phyloP scores from a whole-genome alignment of 352 stramenopile genomes.

The Phytophthora lateralis region DNA sequence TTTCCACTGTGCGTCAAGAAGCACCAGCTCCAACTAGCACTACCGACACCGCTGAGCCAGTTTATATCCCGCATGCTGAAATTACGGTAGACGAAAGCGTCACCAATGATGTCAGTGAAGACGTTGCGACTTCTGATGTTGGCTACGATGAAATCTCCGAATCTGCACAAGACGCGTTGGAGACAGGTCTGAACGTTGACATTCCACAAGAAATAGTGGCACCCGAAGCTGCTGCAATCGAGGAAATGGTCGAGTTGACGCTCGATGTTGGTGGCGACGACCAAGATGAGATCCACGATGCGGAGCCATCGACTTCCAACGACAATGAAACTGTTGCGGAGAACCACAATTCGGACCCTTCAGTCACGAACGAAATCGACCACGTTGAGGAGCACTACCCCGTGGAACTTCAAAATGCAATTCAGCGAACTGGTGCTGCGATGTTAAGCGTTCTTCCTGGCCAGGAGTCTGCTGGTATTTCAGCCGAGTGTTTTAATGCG shows the following conservation, averaged over 20 bases:
- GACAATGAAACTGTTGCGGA: conserved; percentile 14
- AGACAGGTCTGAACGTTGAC: not conserved
- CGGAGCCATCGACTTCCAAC: conserved; percentile 2
- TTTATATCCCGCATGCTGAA: conserved; percentile 11
- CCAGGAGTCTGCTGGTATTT: conserved; percentile 9
- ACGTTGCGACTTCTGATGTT: not conserved
- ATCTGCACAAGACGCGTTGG: not conserved
- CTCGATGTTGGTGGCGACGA: conserved; percentile 16
- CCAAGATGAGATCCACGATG: conserved; percentile 8
- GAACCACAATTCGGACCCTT: conserved; percentile 9
- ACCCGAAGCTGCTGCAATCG: conserved; percentile 4
- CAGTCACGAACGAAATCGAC: conserved; percentile 21
- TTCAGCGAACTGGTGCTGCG: conserved; percentile 15
- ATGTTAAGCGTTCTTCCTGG: conserved; percentile 11
- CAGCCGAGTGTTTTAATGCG: conserved; percentile 9
- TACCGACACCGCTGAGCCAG: not conserved
- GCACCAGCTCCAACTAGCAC: not conserved
- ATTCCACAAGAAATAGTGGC: not conserved
- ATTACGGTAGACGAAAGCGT: conserved; percentile 7
- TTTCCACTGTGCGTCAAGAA: conserved; percentile 8
- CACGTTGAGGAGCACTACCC: conserved; percentile 15
- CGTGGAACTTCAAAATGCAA: conserved; percentile 8
- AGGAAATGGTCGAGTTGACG: conserved; percentile 19
- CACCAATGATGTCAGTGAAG: not conserved
- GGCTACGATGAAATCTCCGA: not conserved